phyloP scores from a whole-genome alignment of 495 filamentous ascomycete species.

The Rostrohypoxylon terebratum region DNA sequence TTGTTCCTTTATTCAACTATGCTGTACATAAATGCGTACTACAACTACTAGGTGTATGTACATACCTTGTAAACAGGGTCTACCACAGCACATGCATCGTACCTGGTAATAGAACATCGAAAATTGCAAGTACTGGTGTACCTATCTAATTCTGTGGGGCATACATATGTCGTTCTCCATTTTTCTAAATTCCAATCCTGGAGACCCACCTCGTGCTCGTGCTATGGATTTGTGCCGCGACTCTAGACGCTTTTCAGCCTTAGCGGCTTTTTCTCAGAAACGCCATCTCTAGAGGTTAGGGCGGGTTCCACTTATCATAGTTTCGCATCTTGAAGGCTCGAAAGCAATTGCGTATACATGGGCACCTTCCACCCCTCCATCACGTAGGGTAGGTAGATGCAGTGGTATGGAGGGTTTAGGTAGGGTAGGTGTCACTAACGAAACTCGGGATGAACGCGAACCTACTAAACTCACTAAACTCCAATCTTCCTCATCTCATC shows the following conservation, averaged over 20 bases:
- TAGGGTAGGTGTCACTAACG: not conserved
- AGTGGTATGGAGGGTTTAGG: no score
- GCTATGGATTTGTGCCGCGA: constrained; percentile 27
- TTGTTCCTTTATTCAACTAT: not conserved
- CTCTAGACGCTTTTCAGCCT: constrained; percentile 44
- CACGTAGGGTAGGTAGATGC: not conserved
- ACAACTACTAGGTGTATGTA: no score
- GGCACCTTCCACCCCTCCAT: constrained; percentile 12
- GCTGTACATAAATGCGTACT: not conserved
- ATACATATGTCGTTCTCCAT: not conserved
- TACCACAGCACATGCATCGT: not conserved
- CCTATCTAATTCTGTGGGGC: constrained; percentile 13
- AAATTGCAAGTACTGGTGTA: constrained; percentile 3
- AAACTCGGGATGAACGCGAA: constrained; percentile 7
- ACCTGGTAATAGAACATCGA: not conserved
- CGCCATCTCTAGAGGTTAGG: constrained; percentile 26
- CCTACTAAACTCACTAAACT: not conserved
- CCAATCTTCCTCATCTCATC: constrained; percentile 12
- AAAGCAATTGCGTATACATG: constrained; percentile 23
- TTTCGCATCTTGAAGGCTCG: not conserved
- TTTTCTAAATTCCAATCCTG: constrained; percentile 13
- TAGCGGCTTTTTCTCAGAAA: constrained; percentile 43
- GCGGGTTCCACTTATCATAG: constrained; percentile 1
- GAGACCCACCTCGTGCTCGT: constrained; percentile 18
- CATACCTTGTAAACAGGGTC: not conserved